Percentiles rank a stretch among this genome's conserved stretches.
Conservation (phyloP, 1,284 basidiomycete species). For the Somion occarium region DNA sequence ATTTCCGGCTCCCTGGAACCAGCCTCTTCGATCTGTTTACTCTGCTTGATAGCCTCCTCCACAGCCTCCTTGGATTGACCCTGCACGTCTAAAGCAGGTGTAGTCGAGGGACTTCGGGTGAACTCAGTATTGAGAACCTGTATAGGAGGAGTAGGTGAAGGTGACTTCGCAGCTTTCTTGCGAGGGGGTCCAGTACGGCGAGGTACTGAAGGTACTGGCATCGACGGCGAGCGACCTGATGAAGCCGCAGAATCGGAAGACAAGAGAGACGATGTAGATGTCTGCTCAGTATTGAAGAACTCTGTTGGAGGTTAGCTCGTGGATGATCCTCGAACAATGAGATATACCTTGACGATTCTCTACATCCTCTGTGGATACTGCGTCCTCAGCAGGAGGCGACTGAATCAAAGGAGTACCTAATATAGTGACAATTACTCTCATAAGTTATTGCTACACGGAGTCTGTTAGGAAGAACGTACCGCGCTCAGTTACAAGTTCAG, state of each 20-base stretch:
- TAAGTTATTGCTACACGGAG: no score
- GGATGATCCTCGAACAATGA: background rate
- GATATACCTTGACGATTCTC: background rate
- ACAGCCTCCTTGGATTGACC: slow-evolving; percentile 4
- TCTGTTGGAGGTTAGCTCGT: slow-evolving; percentile 13
- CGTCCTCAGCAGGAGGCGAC: background rate
- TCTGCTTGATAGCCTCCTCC: slow-evolving; percentile 6
- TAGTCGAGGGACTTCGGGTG: background rate
- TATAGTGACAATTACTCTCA: no score
- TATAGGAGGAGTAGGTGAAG: slow-evolving; percentile 13
- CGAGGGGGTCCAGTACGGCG: slow-evolving; percentile 66
- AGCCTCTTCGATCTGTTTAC: slow-evolving; percentile 6
- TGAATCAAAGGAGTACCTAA: background rate
- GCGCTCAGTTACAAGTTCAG: background rate
- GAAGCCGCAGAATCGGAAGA: slow-evolving; percentile 33
- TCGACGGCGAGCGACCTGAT: slow-evolving; percentile 40
- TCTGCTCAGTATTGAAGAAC: slow-evolving; percentile 18
- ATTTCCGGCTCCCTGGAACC: slow-evolving; percentile 16
- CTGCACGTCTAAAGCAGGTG: background rate
- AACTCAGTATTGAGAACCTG: background rate
- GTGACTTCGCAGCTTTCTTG: slow-evolving; percentile 48
- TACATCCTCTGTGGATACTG: background rate
- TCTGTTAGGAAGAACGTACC: background rate
- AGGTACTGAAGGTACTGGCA: slow-evolving; percentile 73
- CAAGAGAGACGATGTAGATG: slow-evolving; percentile 22